Conservation (phyloP, 148 eudicot genomes). For the Cornus kousa region DNA sequence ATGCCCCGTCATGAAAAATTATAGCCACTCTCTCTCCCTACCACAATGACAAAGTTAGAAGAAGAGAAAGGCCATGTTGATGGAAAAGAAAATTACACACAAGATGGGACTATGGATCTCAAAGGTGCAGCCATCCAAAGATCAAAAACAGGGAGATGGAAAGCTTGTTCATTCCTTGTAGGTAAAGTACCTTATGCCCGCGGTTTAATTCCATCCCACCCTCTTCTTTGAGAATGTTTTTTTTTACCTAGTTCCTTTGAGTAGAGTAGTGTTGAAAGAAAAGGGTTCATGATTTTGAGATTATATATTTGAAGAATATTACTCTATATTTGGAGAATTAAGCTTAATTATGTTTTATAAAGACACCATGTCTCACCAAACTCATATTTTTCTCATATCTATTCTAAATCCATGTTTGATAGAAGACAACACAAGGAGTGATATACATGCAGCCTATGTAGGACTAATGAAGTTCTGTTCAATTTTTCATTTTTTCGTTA, state of each 20-base stretch:
- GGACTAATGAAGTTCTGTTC: no score
- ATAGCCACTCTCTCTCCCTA: neutral
- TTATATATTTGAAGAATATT: no score
- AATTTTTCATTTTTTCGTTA: no score
- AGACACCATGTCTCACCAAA: neutral
- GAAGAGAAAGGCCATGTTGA: conserved; percentile 28
- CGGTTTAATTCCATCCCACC: neutral
- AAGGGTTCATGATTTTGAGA: no score
- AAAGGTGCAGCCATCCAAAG: conserved; percentile 34
- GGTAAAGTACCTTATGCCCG: conserved; percentile 15
- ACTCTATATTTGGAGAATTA: neutral
- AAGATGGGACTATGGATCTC: conserved; percentile 42
- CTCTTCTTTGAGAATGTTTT: neutral
- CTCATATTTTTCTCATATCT: no score
- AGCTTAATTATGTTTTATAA: neutral
- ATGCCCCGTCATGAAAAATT: no score
- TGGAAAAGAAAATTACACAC: conserved; percentile 33
- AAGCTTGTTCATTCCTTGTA: conserved; percentile 42
- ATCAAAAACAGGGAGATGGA: conserved; percentile 43
- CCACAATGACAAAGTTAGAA: neutral
- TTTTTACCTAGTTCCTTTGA: neutral
- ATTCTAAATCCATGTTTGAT: no score
- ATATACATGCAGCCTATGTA: no score
- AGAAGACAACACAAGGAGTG: no score
- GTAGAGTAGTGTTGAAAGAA: no score